Evolutionary conservation across 306 rosid genomes (phyloP).

Genomic region (Medicago arabica): DNA sequence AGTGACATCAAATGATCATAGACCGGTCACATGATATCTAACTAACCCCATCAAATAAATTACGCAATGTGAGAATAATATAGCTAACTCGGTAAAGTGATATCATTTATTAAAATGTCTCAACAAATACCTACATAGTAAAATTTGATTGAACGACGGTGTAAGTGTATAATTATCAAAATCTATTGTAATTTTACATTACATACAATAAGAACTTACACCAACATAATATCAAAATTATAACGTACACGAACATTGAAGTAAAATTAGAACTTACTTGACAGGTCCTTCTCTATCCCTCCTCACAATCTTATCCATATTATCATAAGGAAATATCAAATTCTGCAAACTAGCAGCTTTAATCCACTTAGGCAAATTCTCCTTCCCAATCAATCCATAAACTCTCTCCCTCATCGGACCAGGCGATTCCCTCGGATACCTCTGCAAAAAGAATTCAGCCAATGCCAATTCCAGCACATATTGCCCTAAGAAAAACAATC

Average conservation of each 20-base stretch:
- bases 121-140: neutral
- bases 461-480: constrained; percentile 81
- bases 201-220: neutral
- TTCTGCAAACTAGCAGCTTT: constrained; percentile 96
- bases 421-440: constrained; percentile 96
- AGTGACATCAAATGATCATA: constrained; percentile 10
- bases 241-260: neutral
- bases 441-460: constrained; percentile 83
- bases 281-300: constrained; percentile 88
- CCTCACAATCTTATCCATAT: constrained; percentile 75
- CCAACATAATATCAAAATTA: constrained; percentile 5
- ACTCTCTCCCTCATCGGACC: constrained; percentile 99
- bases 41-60: neutral
- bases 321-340: constrained; percentile 81
- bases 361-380: constrained; percentile 78
- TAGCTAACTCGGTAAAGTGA: neutral
- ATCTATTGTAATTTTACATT: neutral
- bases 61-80: constrained; percentile 1
- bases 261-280: constrained; percentile 64
- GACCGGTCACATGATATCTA: neutral
- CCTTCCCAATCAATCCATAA: constrained; percentile 82
- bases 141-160: neutral
- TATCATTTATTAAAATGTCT: neutral
- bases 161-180: neutral
- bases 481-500: constrained; percentile 86